phyloP scores from a whole-genome alignment of 495 filamentous ascomycete genomes.

The Amphirosellinia nigrospora region DNA sequence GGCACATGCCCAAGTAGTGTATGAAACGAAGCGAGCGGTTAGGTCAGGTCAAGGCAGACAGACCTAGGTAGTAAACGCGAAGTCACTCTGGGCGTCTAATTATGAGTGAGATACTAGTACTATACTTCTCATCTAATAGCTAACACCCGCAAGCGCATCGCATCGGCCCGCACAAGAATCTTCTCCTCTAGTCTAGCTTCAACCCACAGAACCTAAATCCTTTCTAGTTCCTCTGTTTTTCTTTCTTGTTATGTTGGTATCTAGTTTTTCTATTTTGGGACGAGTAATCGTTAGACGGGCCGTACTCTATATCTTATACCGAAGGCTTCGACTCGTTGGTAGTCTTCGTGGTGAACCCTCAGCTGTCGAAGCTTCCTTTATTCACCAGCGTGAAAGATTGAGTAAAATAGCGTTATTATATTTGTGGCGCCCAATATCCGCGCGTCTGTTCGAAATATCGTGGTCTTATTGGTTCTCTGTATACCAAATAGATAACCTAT shows the following conservation, averaged over 20 bases:
- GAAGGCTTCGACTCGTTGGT: neutral
- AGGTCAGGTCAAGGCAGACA: constrained; percentile 1
- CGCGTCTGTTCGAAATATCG: constrained; percentile 13
- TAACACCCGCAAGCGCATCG: neutral
- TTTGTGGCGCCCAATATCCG: constrained; percentile 16
- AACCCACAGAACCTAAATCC: neutral
- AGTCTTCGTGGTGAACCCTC: neutral
- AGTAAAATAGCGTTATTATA: neutral
- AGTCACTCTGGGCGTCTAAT: neutral
- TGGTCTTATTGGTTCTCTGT: constrained; percentile 3
- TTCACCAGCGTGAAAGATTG: neutral
- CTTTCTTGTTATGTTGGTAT: neutral
- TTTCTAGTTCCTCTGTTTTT: neutral
- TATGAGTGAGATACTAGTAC: neutral
- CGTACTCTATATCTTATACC: neutral
- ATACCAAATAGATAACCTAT: neutral
- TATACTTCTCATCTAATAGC: neutral
- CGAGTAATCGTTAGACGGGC: neutral
- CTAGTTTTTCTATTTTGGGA: neutral
- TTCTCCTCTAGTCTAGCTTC: constrained; percentile 5
- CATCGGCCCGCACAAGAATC: constrained; percentile 10
- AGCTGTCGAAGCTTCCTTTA: neutral
- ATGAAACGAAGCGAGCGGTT: neutral
- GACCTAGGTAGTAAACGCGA: neutral
- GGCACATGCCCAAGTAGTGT: neutral